phyloP scores from a whole-genome alignment of 78 protist genomes.

The Dictyostelium intermedium region DNA sequence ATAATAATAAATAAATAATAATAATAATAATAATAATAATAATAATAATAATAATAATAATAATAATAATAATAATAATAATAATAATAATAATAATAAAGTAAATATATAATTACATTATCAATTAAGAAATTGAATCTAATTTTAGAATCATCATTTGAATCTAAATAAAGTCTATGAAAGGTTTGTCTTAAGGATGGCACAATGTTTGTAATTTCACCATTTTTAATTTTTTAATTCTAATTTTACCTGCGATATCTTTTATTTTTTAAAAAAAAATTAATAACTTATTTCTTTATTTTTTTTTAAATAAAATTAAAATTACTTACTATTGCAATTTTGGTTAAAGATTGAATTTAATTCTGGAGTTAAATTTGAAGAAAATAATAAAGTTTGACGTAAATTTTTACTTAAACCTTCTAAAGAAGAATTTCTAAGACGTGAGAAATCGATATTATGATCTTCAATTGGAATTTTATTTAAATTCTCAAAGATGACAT shows the following conservation, averaged over 20 bases:
- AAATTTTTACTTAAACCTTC: slow-evolving; percentile 23
- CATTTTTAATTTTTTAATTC: slow-evolving; percentile 47
- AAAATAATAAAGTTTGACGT: slow-evolving; percentile 86
- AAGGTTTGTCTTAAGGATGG: slow-evolving; percentile 71
- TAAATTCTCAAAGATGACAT: slow-evolving; percentile 21
- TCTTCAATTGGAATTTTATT: slow-evolving; percentile 60
- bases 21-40: not conserved
- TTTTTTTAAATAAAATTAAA: too few relatives aligned
- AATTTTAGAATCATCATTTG: not conserved
- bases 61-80: not conserved
- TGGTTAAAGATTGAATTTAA: slow-evolving; percentile 65
- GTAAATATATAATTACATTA: not conserved
- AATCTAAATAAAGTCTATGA: slow-evolving; percentile 41
- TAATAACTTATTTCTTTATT: not conserved
- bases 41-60: not conserved
- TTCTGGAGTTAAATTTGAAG: slow-evolving; percentile 71
- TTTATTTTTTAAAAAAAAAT: not conserved
- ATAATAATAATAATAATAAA: not conserved
- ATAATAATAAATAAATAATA: not conserved
- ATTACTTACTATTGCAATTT: slow-evolving; percentile 37
- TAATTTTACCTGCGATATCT: slow-evolving; percentile 28
- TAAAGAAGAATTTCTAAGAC: not conserved
- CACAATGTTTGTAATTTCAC: slow-evolving; percentile 35
- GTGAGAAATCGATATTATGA: slow-evolving; percentile 81
- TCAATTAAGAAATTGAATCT: slow-evolving; percentile 31